Percentiles rank a stretch among this genome's conserved stretches.
These are phyloP conservation scores for Mortierella alpina DNA, from an alignment of 192 early-diverging fungal genomes.

Conservation along the genomic window DNA sequence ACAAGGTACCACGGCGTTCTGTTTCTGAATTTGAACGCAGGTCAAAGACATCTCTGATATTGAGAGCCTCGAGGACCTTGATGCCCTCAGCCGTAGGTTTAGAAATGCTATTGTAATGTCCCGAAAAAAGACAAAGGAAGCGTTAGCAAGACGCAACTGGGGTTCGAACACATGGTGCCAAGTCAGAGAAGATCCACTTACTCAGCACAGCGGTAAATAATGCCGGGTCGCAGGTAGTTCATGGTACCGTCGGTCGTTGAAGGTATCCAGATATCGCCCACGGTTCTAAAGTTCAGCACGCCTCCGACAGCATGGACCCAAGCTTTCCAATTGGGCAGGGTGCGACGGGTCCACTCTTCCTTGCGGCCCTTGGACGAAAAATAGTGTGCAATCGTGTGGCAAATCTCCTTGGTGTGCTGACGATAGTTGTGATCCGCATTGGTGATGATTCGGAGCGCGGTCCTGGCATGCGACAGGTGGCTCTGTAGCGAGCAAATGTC, in stretches of 20 bases:
- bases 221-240: slow-evolving; percentile 58
- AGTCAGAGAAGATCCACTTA: slow-evolving; percentile 24
- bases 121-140: neutral
- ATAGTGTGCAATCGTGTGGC: slow-evolving; percentile 41
- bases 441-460: slow-evolving; percentile 54
- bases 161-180: neutral
- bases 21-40: slow-evolving; percentile 64
- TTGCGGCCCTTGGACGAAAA: slow-evolving; percentile 51
- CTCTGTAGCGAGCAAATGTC: slow-evolving; percentile 56
- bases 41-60: slow-evolving; percentile 65
- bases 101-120: slow-evolving; percentile 45
- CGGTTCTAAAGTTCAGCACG: slow-evolving; percentile 67
- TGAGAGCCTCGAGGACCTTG: slow-evolving; percentile 56
- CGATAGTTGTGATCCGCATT: slow-evolving; percentile 61
- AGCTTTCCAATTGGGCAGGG: slow-evolving; percentile 44
- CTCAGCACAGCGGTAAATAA: slow-evolving; percentile 64
- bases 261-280: slow-evolving; percentile 64
- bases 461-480: slow-evolving; percentile 48
- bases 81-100: slow-evolving; percentile 58
- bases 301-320: slow-evolving; percentile 62
- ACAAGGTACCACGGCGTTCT: slow-evolving; percentile 57
- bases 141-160: neutral
- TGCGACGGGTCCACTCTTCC: slow-evolving; percentile 24
- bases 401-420: slow-evolving; percentile 48
- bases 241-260: slow-evolving; percentile 48